Base-by-base conservation (phyloP, 805 yeast species). In the Kregervanrija fluxuum region DNA sequence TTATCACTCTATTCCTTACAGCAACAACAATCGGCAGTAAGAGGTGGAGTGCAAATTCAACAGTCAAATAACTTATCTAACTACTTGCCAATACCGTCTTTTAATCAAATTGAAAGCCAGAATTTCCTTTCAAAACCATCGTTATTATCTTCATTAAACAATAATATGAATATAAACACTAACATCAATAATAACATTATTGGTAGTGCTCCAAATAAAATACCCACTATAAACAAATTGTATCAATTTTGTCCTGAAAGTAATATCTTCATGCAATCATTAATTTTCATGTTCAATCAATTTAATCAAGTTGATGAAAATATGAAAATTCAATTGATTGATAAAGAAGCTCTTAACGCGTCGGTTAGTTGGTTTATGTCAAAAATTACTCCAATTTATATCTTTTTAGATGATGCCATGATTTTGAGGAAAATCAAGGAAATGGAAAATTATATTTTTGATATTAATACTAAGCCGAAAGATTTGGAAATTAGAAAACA, bases 351-450 rank as follows among this genome's bases (percentile, higher is more conserved):
- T 22, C 6, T 22, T 5, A 22, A 5, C 8, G 28, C 8, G 6
- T 22, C 28, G 6, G 6, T 22, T 22, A 22, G 6, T 22, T 22
- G 28, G 28, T 22, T 22, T 22, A 22, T 22, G 28, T 22, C 8
- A 22, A 22, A 22, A 22, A 22, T 22, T 22, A 6, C 8, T 5
- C 28, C 28, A 11, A 33, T 46, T 9, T 4, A 42, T 4, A 39
- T 43, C 4, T 46, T 45, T 35, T 22, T 45, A 14, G 43, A 38
- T 43, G 35, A 43, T 8, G 38, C 38, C 12, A 12, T 38, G 3
- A 15, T 39, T 3, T n/a, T 35, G 11, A 53, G 61, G 2, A 54
- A 55, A 2, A 56, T 65, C 5, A 42, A 57, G 8, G 56, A 57
- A 33, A 60, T 67, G 33, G 52, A 49, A 5, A 31, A 43, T 2